Evolutionary conservation across 495 filamentous ascomycete genomes (phyloP).

Genomic region (Penicillium paxilli): DNA sequence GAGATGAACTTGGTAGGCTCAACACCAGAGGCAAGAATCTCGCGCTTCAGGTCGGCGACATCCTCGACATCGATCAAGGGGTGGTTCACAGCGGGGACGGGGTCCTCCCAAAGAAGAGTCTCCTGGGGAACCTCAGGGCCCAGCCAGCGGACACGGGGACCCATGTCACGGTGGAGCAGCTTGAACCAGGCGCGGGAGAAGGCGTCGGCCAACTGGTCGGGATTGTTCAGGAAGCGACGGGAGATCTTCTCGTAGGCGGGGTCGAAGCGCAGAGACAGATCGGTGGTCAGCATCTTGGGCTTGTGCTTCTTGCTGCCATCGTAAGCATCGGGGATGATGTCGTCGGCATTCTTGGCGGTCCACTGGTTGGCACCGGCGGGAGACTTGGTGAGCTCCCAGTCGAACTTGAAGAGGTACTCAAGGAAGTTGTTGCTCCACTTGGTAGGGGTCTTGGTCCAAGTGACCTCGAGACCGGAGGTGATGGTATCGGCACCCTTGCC

Average conservation of each 20-base stretch:
- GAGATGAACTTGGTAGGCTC: constrained; percentile 56
- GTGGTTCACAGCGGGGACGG: constrained; percentile 55
- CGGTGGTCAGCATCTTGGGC: constrained; percentile 68
- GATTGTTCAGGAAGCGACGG: constrained; percentile 63
- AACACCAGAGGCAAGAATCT: constrained; percentile 59
- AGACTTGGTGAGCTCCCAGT: constrained; percentile 75
- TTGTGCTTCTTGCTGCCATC: constrained; percentile 64
- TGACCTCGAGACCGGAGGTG: constrained; percentile 72
- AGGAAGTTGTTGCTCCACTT: constrained; percentile 68
- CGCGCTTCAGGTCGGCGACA: constrained; percentile 60
- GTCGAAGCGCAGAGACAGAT: constrained; percentile 69
- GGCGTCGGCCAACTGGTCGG: constrained; percentile 62
- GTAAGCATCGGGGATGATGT: constrained; percentile 65
- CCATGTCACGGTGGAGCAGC: constrained; percentile 73
- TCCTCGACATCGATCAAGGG: constrained; percentile 58
- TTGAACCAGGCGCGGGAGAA: constrained; percentile 77
- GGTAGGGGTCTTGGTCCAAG: constrained; percentile 68
- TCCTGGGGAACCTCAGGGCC: constrained; percentile 69
- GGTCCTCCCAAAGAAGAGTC: constrained; percentile 65
- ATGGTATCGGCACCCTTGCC: constrained; percentile 68
- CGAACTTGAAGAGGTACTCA: constrained; percentile 71
- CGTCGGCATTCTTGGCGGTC: constrained; percentile 64
- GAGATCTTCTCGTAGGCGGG: constrained; percentile 72
- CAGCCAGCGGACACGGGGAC: constrained; percentile 63
- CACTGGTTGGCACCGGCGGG: constrained; percentile 74